Evolutionary conservation across 2,329 filamentous ascomycete species (phyloP).

Genomic region (Colletotrichum liaoningense): DNA sequence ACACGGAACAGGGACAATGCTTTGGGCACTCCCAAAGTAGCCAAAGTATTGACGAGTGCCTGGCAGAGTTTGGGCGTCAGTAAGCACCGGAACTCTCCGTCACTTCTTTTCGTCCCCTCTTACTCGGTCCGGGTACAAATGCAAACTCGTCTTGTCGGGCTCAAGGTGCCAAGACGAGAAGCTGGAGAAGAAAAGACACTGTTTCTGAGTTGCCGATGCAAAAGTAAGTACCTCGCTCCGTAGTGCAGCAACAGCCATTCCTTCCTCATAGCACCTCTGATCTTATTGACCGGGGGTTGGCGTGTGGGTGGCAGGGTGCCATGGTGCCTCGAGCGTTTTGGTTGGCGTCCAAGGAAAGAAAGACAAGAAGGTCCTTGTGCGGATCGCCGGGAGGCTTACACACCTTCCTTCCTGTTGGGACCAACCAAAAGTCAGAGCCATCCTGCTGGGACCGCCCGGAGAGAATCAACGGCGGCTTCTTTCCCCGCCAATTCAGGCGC

Average conservation of each 20-base stretch:
- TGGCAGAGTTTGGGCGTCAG: neutral
- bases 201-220: neutral
- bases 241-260: neutral
- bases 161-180: neutral
- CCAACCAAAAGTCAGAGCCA: conserved; percentile 1
- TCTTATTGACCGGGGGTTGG: neutral
- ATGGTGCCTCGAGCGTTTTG: neutral
- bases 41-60: too few relatives aligned
- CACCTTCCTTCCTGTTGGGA: conserved; percentile 24
- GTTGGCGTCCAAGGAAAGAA: neutral
- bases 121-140: neutral
- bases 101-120: neutral
- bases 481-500: neutral
- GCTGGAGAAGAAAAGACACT: neutral
- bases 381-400: conserved; percentile 20
- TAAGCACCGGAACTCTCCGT: neutral
- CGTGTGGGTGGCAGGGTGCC: too few relatives aligned
- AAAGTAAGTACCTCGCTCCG: too few relatives aligned
- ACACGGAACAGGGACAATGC: too few relatives aligned
- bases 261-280: neutral
- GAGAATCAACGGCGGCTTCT: neutral
- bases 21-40: too few relatives aligned
- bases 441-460: conserved; percentile 1
- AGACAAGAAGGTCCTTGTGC: conserved; percentile 13
- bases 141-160: neutral